Conservation (phyloP, 2,329 filamentous ascomycete genomes). For the Pseudocercospora fuligena region DNA sequence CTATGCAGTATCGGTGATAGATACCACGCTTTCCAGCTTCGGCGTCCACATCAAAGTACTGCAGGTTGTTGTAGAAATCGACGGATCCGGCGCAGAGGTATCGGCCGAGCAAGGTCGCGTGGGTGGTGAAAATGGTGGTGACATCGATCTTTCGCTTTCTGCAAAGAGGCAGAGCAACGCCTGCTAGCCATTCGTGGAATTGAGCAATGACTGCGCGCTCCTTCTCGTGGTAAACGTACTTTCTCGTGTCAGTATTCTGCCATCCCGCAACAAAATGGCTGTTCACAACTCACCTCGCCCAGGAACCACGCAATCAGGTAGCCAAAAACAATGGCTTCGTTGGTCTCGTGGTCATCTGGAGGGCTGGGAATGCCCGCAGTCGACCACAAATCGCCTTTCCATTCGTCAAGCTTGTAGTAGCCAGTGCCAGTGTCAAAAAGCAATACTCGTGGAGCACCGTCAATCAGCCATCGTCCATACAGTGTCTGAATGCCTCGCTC, state of each 20-base stretch:
- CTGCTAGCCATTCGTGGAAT: constrained; percentile 98
- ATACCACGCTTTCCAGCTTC: constrained; percentile 98
- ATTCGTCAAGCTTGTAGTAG: constrained; percentile 89
- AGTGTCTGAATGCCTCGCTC: constrained; percentile 87
- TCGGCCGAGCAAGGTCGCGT: constrained; percentile 90
- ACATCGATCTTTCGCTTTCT: constrained; percentile 95
- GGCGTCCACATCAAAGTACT: constrained; percentile 93
- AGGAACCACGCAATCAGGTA: constrained; percentile 98
- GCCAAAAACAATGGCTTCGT: constrained; percentile 95
- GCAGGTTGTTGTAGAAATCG: constrained; percentile 99
- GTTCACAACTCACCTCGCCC: constrained; percentile 72
- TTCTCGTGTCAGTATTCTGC: constrained; percentile 25
- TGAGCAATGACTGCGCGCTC: constrained; percentile 92
- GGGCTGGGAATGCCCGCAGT: constrained; percentile 92
- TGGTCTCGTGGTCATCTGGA: constrained; percentile 89
- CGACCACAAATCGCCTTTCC: constrained; percentile 96
- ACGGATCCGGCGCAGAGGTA: constrained; percentile 97
- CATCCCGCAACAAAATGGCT: neutral
- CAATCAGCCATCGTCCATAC: constrained; percentile 97
- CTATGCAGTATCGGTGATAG: constrained; percentile 98
- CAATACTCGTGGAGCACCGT: constrained; percentile 89
- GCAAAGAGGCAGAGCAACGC: constrained; percentile 86
- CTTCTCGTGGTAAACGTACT: constrained; percentile 95
- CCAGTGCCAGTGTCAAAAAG: constrained; percentile 95
- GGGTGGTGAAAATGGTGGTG: constrained; percentile 98